These are phyloP conservation scores for Aureobasidium sp. DNA, from an alignment of 2,329 filamentous ascomycete genomes.

Conservation along the genomic window DNA sequence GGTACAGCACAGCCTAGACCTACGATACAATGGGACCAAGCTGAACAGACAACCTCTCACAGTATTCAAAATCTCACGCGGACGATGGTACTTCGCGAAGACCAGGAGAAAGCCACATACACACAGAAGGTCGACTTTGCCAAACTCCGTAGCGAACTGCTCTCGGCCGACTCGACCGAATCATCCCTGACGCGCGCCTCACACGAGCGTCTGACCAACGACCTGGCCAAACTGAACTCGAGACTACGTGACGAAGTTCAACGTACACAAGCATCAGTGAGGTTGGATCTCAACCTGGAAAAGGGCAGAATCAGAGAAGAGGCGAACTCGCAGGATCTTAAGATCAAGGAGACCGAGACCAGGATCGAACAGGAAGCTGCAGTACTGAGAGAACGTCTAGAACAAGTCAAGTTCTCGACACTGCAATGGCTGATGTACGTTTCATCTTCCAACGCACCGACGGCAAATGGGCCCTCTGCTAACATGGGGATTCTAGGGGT, in stretches of 20 bases:
- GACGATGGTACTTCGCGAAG: constrained; percentile 96
- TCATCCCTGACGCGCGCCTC: constrained; percentile 77
- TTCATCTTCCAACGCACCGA: not conserved
- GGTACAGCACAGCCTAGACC: constrained; percentile 22
- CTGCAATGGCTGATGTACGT: constrained; percentile 96
- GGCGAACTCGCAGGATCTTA: constrained; percentile 91
- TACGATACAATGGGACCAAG: constrained; percentile 30
- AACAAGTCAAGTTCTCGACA: constrained; percentile 96
- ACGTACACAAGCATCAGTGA: constrained; percentile 84
- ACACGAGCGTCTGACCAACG: constrained; percentile 88
- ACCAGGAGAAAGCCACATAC: constrained; percentile 69
- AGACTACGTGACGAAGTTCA: constrained; percentile 88
- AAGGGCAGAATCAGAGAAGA: constrained; percentile 96
- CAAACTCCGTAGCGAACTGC: constrained; percentile 87
- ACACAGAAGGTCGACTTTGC: constrained; percentile 95
- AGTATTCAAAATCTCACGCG: constrained; percentile 92
- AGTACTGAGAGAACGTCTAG: constrained; percentile 78
- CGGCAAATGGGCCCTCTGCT: not conserved
- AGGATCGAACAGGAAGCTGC: constrained; percentile 98
- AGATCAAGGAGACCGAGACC: constrained; percentile 98
- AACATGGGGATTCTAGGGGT: constrained; percentile 35
- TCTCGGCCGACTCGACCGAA: constrained; percentile 87
- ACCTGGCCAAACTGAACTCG: constrained; percentile 87
- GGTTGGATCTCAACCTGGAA: constrained; percentile 88
- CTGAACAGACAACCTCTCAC: constrained; percentile 25